Base-by-base conservation (phyloP, 345 rosid genomes). In the Acer campestre region DNA sequence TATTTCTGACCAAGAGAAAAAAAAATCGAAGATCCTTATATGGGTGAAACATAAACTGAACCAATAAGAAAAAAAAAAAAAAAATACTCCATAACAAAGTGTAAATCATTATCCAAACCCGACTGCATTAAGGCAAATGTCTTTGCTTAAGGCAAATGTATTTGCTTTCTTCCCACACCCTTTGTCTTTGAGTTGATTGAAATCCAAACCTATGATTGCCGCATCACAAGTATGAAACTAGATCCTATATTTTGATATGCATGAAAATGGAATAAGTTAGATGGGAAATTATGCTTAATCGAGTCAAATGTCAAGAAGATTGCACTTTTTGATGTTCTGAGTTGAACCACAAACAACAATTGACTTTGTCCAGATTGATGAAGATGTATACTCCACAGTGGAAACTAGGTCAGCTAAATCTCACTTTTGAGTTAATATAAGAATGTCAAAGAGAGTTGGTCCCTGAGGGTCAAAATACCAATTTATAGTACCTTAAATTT, bases 41-140 rank as follows among this genome's bases (percentile, higher is more conserved):
- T 56, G 56, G 22, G 23, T 3, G 44, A 69, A 73, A 69, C 65
- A 80, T 65, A 48, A 20, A 70, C 48, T 51, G 18, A 35, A 29
- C 31, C 49, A 65, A 51, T 75, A 48, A n/a, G 42, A 29, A 29
- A 68, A 74, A 6, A 63, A 22, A 48, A 29, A 29, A 68, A 74
- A 6, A 63, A 22, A 48, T 29, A 29, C 31, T 29, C 31, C 31
- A 29, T 29, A 29, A 29, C 31, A 29, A 29, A 29, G 31, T 29
- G 1, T 29, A 29, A 29, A 29, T 29, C 1, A 29, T 29, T 29
- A 29, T 29, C 31, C 31, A 2, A 29, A 2, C 10, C 10, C 31
- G 3, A 29, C 31, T 29, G 31, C 31, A 29, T 29, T 29, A 29
- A 29, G 31, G 31, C 31, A 29, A 29, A 29, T 29, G 31, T 29